Evolutionary conservation across 1,284 basidiomycete species (phyloP), one percentile per base, ranked within the genome.

Genomic region (Ceratobasidium sp.): DNA sequence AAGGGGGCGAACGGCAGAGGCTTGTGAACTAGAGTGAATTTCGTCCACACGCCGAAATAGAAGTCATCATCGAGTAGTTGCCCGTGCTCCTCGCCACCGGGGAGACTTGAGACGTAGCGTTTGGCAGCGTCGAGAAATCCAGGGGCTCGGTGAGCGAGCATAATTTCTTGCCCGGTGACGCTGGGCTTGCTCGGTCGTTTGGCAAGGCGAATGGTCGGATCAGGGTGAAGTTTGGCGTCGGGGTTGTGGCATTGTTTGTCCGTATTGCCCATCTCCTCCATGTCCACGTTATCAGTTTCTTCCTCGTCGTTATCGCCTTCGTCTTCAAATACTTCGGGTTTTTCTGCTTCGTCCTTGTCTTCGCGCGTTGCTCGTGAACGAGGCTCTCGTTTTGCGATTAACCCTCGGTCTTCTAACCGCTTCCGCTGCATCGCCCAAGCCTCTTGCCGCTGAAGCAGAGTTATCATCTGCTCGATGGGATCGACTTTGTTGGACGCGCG

Each of bases 401-500:
- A 20, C 26, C 57, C 57, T 33, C 6, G 26, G 23, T 40, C 17
- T 33, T 66, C 64, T 13, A 66, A 28, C 23, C 44, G 17, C 7
- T 12, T 15, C 42, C 64, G 44, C 17, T 44, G 46, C 3, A 66
- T 26, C 17, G 40, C 64, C 64, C 64, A 66, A 7, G 42, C 64
- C 46, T 77, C 64, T 10, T 42, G 20, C n/a, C 65, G 42, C 26
- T 50, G 42, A n/a, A 78, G 65, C 64, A 54, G 67, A 42, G 46
- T 38, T 7, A 57, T 56, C 73, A 77, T 77, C 42, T 78, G 78
- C 9, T 28, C 20, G 17, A 50, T 42, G 7, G 38, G 20, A 12
- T 79, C 64, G 6, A 50, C 48, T 23, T 62, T 38, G 48, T 64
- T 79, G 17, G 66, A 70, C 38, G 54, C 64, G 6, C 66, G 23